A percentile compares a stretch with the other conserved stretches of the same genome.
phyloP scores from a whole-genome alignment of 75 land plant species.

The Pinus taeda region DNA sequence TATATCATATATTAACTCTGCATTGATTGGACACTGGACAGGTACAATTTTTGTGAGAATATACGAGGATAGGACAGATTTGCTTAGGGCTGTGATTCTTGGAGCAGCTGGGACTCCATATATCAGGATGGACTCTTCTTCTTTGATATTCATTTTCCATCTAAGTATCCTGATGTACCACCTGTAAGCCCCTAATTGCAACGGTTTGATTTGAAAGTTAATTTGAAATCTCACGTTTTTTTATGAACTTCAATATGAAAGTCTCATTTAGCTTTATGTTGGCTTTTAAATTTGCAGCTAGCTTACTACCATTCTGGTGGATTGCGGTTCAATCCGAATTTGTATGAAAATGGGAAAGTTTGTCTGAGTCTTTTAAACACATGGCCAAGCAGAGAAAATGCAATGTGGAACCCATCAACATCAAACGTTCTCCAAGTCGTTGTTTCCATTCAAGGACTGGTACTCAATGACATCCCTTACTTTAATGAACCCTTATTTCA shows the following conservation, averaged over 20 bases:
- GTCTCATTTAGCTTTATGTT: too few species aligned
- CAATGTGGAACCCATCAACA: conserved; percentile 39
- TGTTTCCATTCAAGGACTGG: conserved; percentile 92
- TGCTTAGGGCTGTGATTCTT: conserved; percentile 84
- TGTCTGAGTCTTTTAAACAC: too few species aligned
- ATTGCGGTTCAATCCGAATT: conserved; percentile 18
- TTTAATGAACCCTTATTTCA: conserved; percentile 74
- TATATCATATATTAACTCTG: too few species aligned
- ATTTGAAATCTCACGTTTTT: too few species aligned
- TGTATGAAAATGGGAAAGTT: too few species aligned
- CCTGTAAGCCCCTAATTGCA: too few species aligned
- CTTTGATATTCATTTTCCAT: conserved; percentile 74
- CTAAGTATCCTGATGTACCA: not conserved
- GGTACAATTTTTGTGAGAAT: conserved; percentile 81
- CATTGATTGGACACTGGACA: conserved; percentile 7
- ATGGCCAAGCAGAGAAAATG: too few species aligned
- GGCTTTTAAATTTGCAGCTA: too few species aligned
- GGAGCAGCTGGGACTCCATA: conserved; percentile 85
- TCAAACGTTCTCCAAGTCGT: conserved; percentile 84
- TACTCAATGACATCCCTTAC: conserved; percentile 47
- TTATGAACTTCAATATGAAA: too few species aligned
- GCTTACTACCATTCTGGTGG: conserved; percentile 51
- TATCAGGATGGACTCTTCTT: conserved; percentile 47
- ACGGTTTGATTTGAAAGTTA: too few species aligned
- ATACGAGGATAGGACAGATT: conserved; percentile 86